A percentile compares a stretch with the other conserved stretches of the same genome.
phyloP scores from a whole-genome alignment of 2,329 filamentous ascomycete genomes.

The Claviceps monticola region DNA sequence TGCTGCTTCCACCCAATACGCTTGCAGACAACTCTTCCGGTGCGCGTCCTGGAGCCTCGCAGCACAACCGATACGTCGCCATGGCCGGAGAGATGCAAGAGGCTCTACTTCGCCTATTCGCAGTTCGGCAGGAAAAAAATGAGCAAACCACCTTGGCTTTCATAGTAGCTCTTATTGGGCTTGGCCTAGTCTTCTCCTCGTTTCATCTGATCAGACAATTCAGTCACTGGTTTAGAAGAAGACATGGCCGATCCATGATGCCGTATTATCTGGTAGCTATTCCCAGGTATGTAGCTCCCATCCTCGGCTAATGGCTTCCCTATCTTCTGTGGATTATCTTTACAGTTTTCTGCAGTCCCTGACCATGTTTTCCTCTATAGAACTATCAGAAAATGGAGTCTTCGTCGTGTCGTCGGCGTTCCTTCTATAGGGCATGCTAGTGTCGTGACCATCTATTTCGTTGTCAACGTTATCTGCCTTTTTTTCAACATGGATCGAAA shows the following conservation, averaged over 20 bases:
- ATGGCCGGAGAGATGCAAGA: background rate
- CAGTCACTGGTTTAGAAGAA: background rate
- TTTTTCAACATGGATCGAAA: constrained; percentile 21
- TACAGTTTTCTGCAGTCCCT: background rate
- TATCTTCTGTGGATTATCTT: too few species aligned
- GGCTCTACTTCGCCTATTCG: background rate
- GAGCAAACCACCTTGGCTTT: constrained; percentile 5
- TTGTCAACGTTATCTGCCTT: constrained; percentile 19
- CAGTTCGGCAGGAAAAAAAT: constrained; percentile 3
- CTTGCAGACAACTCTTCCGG: background rate
- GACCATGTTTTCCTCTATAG: constrained; percentile 7
- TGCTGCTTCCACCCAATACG: background rate
- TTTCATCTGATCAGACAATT: constrained; percentile 5
- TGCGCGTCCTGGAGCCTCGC: background rate
- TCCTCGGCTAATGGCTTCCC: too few species aligned
- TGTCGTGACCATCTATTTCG: constrained; percentile 17
- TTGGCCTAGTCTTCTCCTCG: constrained; percentile 3
- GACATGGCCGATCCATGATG: background rate
- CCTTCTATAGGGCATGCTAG: constrained; percentile 21
- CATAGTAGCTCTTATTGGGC: constrained; percentile 1
- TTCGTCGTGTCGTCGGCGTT: constrained; percentile 13
- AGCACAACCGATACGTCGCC: background rate
- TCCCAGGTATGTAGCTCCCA: constrained; percentile 1
- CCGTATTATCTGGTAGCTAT: background rate
- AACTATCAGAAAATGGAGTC: constrained; percentile 13